phyloP scores from a whole-genome alignment of 2,329 filamentous ascomycete genomes.

The Teratosphaeria destructans region DNA sequence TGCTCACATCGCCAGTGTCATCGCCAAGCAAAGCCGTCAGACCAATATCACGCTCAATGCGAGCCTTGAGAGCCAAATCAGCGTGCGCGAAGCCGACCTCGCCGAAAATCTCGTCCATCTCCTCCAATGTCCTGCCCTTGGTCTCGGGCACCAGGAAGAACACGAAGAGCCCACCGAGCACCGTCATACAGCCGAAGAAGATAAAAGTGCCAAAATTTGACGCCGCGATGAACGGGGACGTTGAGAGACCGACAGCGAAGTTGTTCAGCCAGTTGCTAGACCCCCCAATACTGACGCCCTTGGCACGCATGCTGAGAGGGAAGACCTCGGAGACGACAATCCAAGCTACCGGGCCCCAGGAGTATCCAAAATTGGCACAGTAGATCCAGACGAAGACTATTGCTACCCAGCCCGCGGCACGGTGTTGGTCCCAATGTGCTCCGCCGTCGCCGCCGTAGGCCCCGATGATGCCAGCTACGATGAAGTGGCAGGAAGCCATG shows the following conservation, averaged over 20 bases:
- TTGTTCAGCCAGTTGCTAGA: slow-evolving; percentile 18
- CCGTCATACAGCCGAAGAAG: slow-evolving; percentile 14
- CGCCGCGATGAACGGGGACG: slow-evolving; percentile 9
- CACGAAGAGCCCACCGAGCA: slow-evolving; percentile 10
- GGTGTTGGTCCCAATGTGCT: slow-evolving; percentile 41
- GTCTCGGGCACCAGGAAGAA: slow-evolving; percentile 20
- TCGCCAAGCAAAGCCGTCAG: slow-evolving; percentile 8
- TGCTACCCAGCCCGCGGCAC: slow-evolving; percentile 57
- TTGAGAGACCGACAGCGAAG: slow-evolving; percentile 13
- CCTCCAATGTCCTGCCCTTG: slow-evolving; percentile 15
- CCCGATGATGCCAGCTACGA: slow-evolving; percentile 34
- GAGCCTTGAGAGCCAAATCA: slow-evolving; percentile 7
- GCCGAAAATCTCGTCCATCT: slow-evolving; percentile 21
- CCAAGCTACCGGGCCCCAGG: slow-evolving; percentile 60
- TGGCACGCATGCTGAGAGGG: slow-evolving; percentile 17
- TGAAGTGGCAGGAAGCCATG: slow-evolving; percentile 42
- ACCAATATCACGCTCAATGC: slow-evolving; percentile 12
- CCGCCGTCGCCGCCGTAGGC: slow-evolving; percentile 44
- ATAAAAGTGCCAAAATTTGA: slow-evolving; percentile 15
- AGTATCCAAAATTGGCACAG: slow-evolving; percentile 62
- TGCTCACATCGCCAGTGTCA: neutral
- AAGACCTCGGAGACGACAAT: slow-evolving; percentile 34
- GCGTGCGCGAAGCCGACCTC: slow-evolving; percentile 25
- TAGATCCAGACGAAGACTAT: slow-evolving; percentile 64
- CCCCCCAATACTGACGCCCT: slow-evolving; percentile 16